A percentile compares a stretch with the other conserved stretches of the same genome.
phyloP scores from a whole-genome alignment of 345 rosid species.

The Camelina laxa region DNA sequence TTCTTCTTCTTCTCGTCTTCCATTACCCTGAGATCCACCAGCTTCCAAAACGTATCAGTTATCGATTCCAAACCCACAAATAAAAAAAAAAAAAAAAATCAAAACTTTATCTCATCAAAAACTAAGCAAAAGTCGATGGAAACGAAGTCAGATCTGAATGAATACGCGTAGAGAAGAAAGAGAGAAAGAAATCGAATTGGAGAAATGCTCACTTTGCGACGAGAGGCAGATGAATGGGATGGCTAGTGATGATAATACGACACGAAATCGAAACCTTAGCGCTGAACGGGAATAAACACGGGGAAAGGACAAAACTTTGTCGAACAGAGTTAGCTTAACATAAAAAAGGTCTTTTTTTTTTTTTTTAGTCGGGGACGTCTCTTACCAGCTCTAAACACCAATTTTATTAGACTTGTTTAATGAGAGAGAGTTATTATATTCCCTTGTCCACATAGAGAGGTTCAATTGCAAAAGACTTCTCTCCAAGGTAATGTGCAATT shows the following conservation, averaged over 20 bases:
- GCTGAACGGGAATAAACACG: not conserved
- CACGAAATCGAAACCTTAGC: conserved; percentile 22
- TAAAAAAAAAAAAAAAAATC: not conserved
- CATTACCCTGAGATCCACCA: conserved; percentile 51
- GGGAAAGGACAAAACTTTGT: conserved; percentile 27
- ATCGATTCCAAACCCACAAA: not conserved
- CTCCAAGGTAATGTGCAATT: conserved; percentile 45
- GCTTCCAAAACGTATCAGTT: conserved; percentile 2
- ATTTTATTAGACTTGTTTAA: not conserved
- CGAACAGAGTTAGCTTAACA: not conserved
- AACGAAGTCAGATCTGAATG: conserved; percentile 42
- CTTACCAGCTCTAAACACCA: not conserved
- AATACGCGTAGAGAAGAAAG: conserved; percentile 7
- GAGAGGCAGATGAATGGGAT: not conserved
- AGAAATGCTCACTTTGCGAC: conserved; percentile 2
- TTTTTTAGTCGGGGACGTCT: not conserved
- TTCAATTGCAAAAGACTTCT: not conserved
- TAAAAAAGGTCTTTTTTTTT: not conserved
- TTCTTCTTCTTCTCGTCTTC: conserved; percentile 73
- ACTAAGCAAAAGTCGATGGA: conserved; percentile 1
- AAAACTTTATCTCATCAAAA: not conserved
- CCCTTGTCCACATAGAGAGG: not conserved
- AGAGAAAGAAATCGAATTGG: conserved; percentile 5
- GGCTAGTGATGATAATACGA: conserved; percentile 27
- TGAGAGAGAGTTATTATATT: not conserved